Evolutionary conservation across 352 stramenopile species (phyloP).

Genomic region (Phytophthora ramorum): DNA sequence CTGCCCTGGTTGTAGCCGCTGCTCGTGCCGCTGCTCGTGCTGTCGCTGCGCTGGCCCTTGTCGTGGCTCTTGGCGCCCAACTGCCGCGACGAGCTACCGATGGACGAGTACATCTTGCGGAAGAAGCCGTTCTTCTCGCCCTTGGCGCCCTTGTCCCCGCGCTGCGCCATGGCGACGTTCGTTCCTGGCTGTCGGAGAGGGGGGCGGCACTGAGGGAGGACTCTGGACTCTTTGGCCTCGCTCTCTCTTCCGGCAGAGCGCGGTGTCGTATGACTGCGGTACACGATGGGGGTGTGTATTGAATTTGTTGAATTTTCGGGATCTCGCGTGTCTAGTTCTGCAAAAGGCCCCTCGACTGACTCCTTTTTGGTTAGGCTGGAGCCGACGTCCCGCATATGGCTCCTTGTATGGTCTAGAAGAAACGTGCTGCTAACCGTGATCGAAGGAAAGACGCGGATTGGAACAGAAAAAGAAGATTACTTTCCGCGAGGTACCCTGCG

Average conservation of each 20-base stretch:
- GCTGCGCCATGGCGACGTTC: slow-evolving; percentile 43
- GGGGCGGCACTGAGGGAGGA: slow-evolving; percentile 10
- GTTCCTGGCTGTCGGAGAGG: slow-evolving; percentile 6
- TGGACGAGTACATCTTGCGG: slow-evolving; percentile 69
- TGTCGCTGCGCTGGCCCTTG: slow-evolving; percentile 41
- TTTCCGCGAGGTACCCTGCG: slow-evolving; percentile 13
- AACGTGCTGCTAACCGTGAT: not conserved
- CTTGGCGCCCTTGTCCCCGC: slow-evolving; percentile 40
- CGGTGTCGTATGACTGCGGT: slow-evolving; percentile 37
- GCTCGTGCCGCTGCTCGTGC: slow-evolving; percentile 41
- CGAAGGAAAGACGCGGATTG: not conserved
- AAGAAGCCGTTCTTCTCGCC: slow-evolving; percentile 68
- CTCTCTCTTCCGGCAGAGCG: slow-evolving; percentile 26
- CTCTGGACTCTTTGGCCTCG: slow-evolving; percentile 16
- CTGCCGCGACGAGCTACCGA: slow-evolving; percentile 56
- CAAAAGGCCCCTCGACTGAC: slow-evolving; percentile 35
- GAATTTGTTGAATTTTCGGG: slow-evolving; percentile 22
- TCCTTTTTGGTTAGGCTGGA: slow-evolving; percentile 12
- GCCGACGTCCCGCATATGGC: slow-evolving; percentile 15
- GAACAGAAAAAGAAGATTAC: slow-evolving; percentile 10
- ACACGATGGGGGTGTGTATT: slow-evolving; percentile 6
- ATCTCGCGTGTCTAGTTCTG: slow-evolving; percentile 16
- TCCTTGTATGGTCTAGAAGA: not conserved
- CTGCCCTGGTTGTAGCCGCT: slow-evolving; percentile 41
- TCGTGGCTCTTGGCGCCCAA: slow-evolving; percentile 33